phyloP scores from a whole-genome alignment of 768 basidiomycete species.

The Lactifluus hygrophoroides region DNA sequence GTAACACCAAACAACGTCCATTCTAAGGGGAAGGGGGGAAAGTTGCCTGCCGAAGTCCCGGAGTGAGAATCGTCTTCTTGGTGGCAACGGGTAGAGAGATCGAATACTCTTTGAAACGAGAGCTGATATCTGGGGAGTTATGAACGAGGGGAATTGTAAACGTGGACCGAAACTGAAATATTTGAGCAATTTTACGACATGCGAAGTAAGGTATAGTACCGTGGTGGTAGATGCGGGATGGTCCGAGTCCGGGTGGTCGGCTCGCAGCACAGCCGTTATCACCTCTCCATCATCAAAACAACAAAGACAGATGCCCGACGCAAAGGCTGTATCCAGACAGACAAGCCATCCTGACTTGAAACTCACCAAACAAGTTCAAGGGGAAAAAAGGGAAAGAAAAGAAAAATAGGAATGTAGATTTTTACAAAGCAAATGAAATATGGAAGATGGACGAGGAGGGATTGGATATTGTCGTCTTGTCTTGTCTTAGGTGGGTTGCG shows the following conservation, averaged over 20 bases:
- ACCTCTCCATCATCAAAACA: neutral
- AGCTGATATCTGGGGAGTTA: too few relatives aligned
- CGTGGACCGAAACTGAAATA: neutral
- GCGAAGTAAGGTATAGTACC: neutral
- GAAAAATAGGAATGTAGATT: neutral
- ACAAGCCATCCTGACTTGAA: too few relatives aligned
- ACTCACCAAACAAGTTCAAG: neutral
- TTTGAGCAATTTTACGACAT: neutral
- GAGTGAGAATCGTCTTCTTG: neutral
- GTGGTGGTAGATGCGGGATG: too few relatives aligned
- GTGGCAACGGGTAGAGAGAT: neutral
- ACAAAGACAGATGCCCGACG: neutral
- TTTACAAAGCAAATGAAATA: neutral
- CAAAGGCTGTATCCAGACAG: too few relatives aligned
- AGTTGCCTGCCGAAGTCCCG: neutral
- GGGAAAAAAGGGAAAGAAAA: too few relatives aligned
- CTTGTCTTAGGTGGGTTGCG: neutral
- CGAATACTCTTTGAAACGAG: too few relatives aligned
- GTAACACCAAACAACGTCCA: neutral
- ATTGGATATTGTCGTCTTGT: neutral
- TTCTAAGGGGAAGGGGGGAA: neutral
- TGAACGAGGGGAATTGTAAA: neutral
- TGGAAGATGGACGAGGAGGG: neutral
- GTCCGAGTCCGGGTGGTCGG: neutral
- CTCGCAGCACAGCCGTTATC: neutral